Base-by-base conservation (phyloP, 2,329 filamentous ascomycete species). In the Phoma herbarum region DNA sequence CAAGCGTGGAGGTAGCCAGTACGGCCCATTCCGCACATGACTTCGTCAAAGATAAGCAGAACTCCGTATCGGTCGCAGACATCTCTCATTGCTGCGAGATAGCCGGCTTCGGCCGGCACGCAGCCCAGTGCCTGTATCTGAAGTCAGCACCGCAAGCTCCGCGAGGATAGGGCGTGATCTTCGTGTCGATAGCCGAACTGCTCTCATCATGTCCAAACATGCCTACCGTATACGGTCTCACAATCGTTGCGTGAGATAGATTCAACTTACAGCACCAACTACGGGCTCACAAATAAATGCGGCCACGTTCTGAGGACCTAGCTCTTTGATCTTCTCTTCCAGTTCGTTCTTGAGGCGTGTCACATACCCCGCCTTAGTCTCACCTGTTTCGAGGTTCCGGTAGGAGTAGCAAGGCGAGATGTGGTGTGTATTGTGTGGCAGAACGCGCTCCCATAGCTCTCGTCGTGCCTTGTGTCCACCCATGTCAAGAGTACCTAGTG, bases 11-110 rank as follows among this genome's bases (percentile, higher is more conserved):
- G 74, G 4, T 78, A 82, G 0, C 86, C 87, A 0, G 82, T 83
- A 1, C 87, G 78, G 1, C 88, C 87, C 74, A 84, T 84, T 2
- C 88, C 88, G 46, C 85, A 88, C 89, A 93, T 91, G 43, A 92
- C 83, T 71, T 94, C 91, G 68, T 95, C 92, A 0, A 94, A 77
- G 44, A 94, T 88, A n/a, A 95, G 80, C 0, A 95, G 83, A 0
- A 88, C 86, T 0, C 89, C 90, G 68, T 94, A 82, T 60, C 85
- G 86, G 51, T 89, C 83, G 72, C 91, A 95, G 1, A 95, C 80
- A 2, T 79, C 78, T 67, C 85, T 84, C 75, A 94, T 86, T 0
- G 88, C 89, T 49, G 81, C 77, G 48, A 93, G 86, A 64, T 95
- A 95, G 0, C 90, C 90, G 0, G 81, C 78, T 0, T 88, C 82